These are phyloP conservation scores for Neonectria magnoliae DNA, from an alignment of 2,329 filamentous ascomycete species.

Conservation along the genomic window DNA sequence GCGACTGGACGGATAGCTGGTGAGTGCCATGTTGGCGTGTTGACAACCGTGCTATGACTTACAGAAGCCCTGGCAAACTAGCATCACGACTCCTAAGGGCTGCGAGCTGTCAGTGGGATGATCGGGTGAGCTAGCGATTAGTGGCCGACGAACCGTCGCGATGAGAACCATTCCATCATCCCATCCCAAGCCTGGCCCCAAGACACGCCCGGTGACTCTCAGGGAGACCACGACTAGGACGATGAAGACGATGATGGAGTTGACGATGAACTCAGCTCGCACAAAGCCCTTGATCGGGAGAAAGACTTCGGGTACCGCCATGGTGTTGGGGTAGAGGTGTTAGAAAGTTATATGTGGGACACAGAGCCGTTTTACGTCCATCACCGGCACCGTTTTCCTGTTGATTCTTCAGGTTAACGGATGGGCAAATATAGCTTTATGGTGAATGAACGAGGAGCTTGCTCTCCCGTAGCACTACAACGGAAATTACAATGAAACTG, in stretches of 20 bases:
- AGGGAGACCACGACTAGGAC: constrained; percentile 43
- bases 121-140: too few relatives aligned
- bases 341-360: background rate
- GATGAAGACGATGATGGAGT: constrained; percentile 45
- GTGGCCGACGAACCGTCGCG: constrained; percentile 31
- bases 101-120: constrained; percentile 22
- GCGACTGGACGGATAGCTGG: constrained; percentile 25
- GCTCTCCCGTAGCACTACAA: constrained; percentile 10
- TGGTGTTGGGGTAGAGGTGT: constrained; percentile 8
- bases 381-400: background rate
- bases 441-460: background rate
- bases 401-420: background rate
- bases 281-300: constrained; percentile 38
- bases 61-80: constrained; percentile 43
- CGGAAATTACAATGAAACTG: constrained; percentile 19
- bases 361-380: background rate
- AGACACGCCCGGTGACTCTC: constrained; percentile 42
- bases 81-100: constrained; percentile 41
- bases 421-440: background rate
- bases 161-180: constrained; percentile 46
- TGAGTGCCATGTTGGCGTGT: background rate
- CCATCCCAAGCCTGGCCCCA: constrained; percentile 46
- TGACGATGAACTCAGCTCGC: constrained; percentile 43
- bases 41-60: constrained; percentile 5
- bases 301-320: constrained; percentile 28